Evolutionary conservation across 306 rosid genomes (phyloP).

Genomic region (Prunus padus): DNA sequence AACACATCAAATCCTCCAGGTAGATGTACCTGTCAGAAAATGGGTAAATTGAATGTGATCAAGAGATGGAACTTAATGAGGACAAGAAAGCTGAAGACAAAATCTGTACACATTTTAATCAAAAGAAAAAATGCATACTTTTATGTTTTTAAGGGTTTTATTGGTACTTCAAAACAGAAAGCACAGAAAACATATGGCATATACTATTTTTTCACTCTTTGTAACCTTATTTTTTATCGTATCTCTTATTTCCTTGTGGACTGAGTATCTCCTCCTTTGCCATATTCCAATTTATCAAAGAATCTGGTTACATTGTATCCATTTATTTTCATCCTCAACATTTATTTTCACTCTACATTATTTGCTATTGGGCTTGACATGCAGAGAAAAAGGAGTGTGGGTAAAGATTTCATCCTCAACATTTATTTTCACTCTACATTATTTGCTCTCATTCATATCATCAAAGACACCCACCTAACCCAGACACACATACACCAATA

Average conservation of each 20-base stretch:
- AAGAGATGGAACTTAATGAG: not conserved
- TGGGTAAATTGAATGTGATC: not conserved
- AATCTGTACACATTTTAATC: not conserved
- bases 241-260: not conserved
- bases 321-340: too few species aligned
- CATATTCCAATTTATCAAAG: not conserved
- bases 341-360: not conserved
- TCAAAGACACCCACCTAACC: not conserved
- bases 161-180: not conserved
- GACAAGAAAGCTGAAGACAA: not conserved
- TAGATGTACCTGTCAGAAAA: constrained; percentile 45
- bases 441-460: not conserved
- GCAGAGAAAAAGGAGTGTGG: not conserved
- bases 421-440: not conserved
- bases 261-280: constrained; percentile 2
- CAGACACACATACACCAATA: not conserved
- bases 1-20: constrained; percentile 67
- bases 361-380: not conserved
- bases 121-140: not conserved
- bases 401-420: not conserved
- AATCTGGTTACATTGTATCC: not conserved
- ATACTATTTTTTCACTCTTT: not conserved
- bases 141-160: not conserved
- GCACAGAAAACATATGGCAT: not conserved
- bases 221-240: not conserved